Percentiles rank a stretch among this genome's conserved stretches.
phyloP scores from a whole-genome alignment of 2,329 filamentous ascomycete genomes.

The Leptographium wingfieldii region DNA sequence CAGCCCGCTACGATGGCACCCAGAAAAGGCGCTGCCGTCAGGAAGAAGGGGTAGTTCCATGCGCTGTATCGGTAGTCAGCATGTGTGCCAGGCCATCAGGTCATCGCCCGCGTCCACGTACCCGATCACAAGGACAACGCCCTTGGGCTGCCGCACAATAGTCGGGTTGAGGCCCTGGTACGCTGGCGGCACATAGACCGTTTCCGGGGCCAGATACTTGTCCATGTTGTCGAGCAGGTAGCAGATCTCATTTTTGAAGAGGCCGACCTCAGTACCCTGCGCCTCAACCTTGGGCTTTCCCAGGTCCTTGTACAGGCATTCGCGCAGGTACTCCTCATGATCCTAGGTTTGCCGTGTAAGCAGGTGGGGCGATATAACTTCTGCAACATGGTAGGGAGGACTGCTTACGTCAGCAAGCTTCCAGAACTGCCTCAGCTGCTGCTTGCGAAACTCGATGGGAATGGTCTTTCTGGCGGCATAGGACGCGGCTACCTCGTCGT shows the following conservation, averaged over 20 bases:
- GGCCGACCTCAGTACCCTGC: conserved; percentile 18
- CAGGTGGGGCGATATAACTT: neutral
- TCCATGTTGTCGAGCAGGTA: conserved; percentile 25
- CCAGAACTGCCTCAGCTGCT: conserved; percentile 28
- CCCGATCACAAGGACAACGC: conserved; percentile 30
- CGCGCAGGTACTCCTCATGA: conserved; percentile 20
- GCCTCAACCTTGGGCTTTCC: conserved; percentile 22
- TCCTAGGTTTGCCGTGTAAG: conserved; percentile 12
- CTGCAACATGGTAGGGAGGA: neutral
- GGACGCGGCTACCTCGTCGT: neutral
- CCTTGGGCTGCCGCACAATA: conserved; percentile 25
- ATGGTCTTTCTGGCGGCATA: conserved; percentile 19
- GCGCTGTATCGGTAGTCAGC: conserved; percentile 10
- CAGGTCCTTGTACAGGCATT: conserved; percentile 23
- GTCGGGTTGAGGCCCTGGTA: conserved; percentile 15
- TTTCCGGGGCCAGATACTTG: conserved; percentile 18
- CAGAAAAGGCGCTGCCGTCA: conserved; percentile 25
- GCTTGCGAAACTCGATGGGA: conserved; percentile 24
- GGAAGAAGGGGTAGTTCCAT: conserved; percentile 32
- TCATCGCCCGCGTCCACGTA: neutral
- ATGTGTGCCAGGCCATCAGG: neutral
- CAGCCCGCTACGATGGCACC: conserved; percentile 30
- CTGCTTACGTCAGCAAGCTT: conserved; percentile 21
- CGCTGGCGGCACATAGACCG: conserved; percentile 21
- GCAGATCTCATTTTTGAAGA: conserved; percentile 22